Conservation (phyloP, 2,329 filamentous ascomycete genomes). For the Malbranchea cinnamomea region DNA sequence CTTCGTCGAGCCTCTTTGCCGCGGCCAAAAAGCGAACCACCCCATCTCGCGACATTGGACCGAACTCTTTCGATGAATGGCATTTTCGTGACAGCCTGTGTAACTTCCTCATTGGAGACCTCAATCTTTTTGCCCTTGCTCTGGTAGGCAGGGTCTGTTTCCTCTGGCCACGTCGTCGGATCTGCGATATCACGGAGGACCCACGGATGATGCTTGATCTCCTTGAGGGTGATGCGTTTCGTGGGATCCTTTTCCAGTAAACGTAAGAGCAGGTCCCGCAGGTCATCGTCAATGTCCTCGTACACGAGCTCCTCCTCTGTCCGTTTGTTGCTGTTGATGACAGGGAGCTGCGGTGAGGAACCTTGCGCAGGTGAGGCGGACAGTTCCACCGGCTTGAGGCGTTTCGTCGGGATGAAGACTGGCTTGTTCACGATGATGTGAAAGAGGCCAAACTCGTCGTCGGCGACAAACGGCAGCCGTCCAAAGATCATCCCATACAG, state of each 20-base stretch:
- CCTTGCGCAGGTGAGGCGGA: constrained; percentile 30
- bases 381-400: constrained; percentile 56
- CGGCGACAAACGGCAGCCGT: constrained; percentile 80
- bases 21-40: constrained; percentile 37
- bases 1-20: constrained; percentile 32
- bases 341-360: constrained; percentile 32
- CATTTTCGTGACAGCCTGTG: constrained; percentile 75
- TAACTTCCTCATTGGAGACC: constrained; percentile 81
- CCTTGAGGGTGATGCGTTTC: constrained; percentile 72
- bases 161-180: constrained; percentile 71
- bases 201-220: constrained; percentile 92
- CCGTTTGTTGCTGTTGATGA: constrained; percentile 53
- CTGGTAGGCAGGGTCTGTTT: constrained; percentile 70
- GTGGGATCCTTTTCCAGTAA: constrained; percentile 82
- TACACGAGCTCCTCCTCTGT: constrained; percentile 67
- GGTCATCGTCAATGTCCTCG: constrained; percentile 66
- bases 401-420: constrained; percentile 71
- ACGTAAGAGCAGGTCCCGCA: constrained; percentile 62
- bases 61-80: constrained; percentile 73
- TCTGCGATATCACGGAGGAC: constrained; percentile 65
- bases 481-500: constrained; percentile 92
- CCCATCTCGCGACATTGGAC: constrained; percentile 58
- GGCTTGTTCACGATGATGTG: constrained; percentile 80
- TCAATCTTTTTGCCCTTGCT: constrained; percentile 75
- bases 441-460: constrained; percentile 87